Evolutionary conservation across 1,284 basidiomycete species (phyloP), one percentile per base, ranked within the genome.

Genomic region (Grifola frondosa): DNA sequence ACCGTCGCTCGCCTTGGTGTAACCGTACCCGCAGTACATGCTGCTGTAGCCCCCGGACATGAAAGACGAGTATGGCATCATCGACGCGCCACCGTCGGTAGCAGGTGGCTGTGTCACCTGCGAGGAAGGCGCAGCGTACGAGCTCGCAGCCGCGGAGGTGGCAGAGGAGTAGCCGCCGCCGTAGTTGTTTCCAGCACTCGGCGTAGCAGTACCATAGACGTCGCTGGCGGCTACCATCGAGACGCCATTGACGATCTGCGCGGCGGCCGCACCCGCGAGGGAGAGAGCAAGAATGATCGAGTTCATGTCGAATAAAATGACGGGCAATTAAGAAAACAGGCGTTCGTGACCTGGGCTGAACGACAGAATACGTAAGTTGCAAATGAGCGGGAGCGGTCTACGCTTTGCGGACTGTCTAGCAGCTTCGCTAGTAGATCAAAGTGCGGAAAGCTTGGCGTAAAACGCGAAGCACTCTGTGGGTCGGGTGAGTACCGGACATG

Each of bases 11-110:
- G 56, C 60, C 65, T 82, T 83, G 38, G 64, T 54, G 53, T 79
- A 80, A 19, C 82, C 82, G 58, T 86, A 86, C 40, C 82, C 82
- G 60, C 83, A 86, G 50, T 74, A 64, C 63, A 85, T 65, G 60
- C 71, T 76, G 59, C 70, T 70, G 64, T 84, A 85, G 25, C 81
- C 83, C 42, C 81, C 82, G 29, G 58, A 56, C 63, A 66, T 67
- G 66, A 81, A 83, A 23, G 73, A 70, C 9, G 73, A 69, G 54
- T 84, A 84, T 17, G 77, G 74, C 78, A 80, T 79, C 48, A 56
- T 52, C 12, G 69, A 57, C 54, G 75, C 73, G 48, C 72, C 51
- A 43, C 51, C 68, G 50, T 74, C 56, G 32, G 66, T 60, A 4
- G 68, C 31, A 5, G 76, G 74, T 10, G 74, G 65, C 17, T 63